Evolutionary conservation across 2,329 filamentous ascomycete genomes (phyloP), one percentile per base, ranked within the genome.

Genomic region (Diaporthe australafricana): DNA sequence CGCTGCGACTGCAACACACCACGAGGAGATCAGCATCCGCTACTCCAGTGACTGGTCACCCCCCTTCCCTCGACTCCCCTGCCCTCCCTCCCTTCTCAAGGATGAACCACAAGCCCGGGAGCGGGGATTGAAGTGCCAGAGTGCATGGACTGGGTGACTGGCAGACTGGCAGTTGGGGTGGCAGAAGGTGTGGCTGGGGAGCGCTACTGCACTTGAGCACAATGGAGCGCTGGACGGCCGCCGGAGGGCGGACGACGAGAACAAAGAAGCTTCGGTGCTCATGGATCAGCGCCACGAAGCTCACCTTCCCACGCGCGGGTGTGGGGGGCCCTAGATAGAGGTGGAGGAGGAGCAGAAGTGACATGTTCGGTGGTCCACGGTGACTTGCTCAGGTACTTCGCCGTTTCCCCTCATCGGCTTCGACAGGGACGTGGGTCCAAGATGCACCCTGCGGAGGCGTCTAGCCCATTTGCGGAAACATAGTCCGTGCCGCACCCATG

Each of bases 1-100:
- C 32, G 30, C 30, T 65, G 42, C 60, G 11, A 65, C 20, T 65
- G 60, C 45, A 50, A 65, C 60, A 38, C 60, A 65, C 60, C 60
- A 38, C 60, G 60, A 50, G 45, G 45, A 7, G 27, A 65, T 63
- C 42, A 63, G 25, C 57, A 62, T 25, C 60, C 27, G 30, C 30
- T 35, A 32, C 20, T 6, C 25, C 30, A 32, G 40, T 5, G 38
- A 27, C 6, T 17, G 25, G 40, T 63, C 17, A 63, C 57, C 25
- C 20, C 40, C 40, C 27, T 22, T 12, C 25, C 20, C 16, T 22
- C 20, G 48, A 63, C 42, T 8, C 45, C 16, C n/a, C 8, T 11
- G 42, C 12, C 16, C 25, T 20, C 35, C 60, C 32, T 30, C n/a
- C 50, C 11, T 63, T 25, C 30, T 17, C 60, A 35, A 25, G 20